Conservation (phyloP, 805 yeast genomes). For the Candida silvatica region DNA sequence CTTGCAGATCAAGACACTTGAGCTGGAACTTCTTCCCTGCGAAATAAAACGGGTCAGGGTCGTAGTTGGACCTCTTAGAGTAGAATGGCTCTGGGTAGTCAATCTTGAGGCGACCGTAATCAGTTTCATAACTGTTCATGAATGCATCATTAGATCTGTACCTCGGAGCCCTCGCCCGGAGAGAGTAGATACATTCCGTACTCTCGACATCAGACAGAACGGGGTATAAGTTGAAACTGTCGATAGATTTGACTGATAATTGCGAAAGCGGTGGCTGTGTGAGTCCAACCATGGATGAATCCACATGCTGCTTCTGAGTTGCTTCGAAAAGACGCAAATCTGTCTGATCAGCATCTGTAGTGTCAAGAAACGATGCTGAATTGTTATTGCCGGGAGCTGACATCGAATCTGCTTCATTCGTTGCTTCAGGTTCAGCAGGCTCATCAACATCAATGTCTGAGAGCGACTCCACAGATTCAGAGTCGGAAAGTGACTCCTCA, state of each 20-base stretch:
- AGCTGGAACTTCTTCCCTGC: slow-evolving; percentile 59
- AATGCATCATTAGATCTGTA: slow-evolving; percentile 10
- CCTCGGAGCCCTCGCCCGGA: slow-evolving; percentile 12
- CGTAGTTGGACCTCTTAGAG: slow-evolving; percentile 42
- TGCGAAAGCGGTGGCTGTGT: not conserved
- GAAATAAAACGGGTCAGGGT: slow-evolving; percentile 44
- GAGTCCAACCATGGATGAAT: too few species aligned
- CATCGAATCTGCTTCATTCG: too few species aligned
- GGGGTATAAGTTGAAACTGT: not conserved
- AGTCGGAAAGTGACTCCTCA: too few species aligned
- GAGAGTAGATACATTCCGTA: not conserved
- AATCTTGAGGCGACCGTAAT: slow-evolving; percentile 37
- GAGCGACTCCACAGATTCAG: too few species aligned
- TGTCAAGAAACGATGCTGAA: too few species aligned
- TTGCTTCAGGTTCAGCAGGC: too few species aligned
- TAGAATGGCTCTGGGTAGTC: slow-evolving; percentile 60
- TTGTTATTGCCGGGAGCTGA: too few species aligned
- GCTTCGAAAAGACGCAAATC: slow-evolving; percentile 8
- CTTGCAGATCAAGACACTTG: slow-evolving; percentile 27
- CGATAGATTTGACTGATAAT: not conserved
- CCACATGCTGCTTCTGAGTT: slow-evolving; percentile 13
- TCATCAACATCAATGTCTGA: too few species aligned
- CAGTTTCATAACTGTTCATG: slow-evolving; percentile 28
- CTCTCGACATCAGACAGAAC: not conserved
- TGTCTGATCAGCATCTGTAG: slow-evolving; percentile 5